Evolutionary conservation across 2,329 filamentous ascomycete genomes (phyloP), one percentile per base, ranked within the genome.

Genomic region (Tolypocladium capitatum): DNA sequence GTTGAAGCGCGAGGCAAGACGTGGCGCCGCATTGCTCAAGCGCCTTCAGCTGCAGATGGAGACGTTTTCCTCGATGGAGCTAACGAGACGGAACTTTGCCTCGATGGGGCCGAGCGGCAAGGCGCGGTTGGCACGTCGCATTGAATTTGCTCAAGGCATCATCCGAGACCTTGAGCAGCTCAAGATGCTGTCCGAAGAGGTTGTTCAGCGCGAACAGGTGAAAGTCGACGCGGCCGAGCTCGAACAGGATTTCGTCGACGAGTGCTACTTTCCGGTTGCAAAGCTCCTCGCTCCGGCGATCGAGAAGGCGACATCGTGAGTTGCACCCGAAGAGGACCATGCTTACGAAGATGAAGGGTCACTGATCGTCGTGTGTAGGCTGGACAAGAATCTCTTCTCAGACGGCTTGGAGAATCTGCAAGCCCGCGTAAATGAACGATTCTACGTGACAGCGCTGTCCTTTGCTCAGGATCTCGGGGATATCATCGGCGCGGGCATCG

Each of bases 31-130:
- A 4, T 73, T 98, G 48, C 75, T 98, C 50, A 97, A 97, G 68
- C 81, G 92, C 33, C 74, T 98, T 20, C 92, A 98, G 63, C 70
- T 97, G 49, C 90, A 96, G 64, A 85, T 96, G 75, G 91, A 97
- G 64, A 87, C 88, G 0, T 98, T 97, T 64, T 91, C 91, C 7
- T 95, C 89, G 0, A 95, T 96, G 84, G 92, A 98, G 66, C 83
- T 98, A 54, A 96, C 92, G 2, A 79, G 92, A 46, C 84, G 92
- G 50, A 91, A 97, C 65, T 98, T 96, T 65, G 85, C 85, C n/a
- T 84, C 85, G 34, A 95, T 97, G 87, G 92, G 92, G 7, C 81
- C 85, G 36, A 82, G 81, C 43, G 92, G 92, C 47, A 81, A 83
- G 58, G 77, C 84, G 27, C 78, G 88, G 44, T 73, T 98, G 30